A percentile compares a stretch with the other conserved stretches of the same genome.
These are phyloP conservation scores for Prorocentrum cordatum DNA, from an alignment of 169 alveolate genomes.

Conservation along the genomic window DNA sequence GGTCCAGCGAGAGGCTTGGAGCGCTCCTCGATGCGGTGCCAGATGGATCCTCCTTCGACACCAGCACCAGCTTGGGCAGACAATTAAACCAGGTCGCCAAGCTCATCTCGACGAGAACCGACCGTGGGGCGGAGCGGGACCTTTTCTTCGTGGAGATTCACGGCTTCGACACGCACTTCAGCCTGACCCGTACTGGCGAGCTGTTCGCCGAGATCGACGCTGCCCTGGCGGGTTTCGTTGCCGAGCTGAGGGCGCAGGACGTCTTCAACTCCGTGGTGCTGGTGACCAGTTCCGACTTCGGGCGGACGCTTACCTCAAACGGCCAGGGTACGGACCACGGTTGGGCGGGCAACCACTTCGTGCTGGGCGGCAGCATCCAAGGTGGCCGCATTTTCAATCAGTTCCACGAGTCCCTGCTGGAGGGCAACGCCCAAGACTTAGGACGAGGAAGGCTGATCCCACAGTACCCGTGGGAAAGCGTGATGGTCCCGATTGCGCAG, in stretches of 20 bases:
- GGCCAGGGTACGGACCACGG: constrained; percentile 29
- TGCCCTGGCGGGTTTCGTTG: neutral
- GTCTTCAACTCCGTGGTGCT: constrained; percentile 13
- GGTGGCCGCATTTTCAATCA: constrained; percentile 40
- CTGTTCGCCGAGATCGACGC: neutral
- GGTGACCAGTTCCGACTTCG: constrained; percentile 22
- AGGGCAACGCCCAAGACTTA: constrained; percentile 16
- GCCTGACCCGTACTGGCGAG: neutral
- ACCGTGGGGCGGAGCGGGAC: constrained; percentile 19
- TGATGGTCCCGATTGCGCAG: constrained; percentile 33
- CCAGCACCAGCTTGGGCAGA: too few relatives aligned
- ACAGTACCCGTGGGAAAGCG: constrained; percentile 11
- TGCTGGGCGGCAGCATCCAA: constrained; percentile 33
- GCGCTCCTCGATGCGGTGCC: too few relatives aligned
- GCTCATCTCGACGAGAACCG: too few relatives aligned
- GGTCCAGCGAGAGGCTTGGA: too few relatives aligned
- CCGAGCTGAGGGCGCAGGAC: constrained; percentile 14
- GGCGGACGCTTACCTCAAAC: constrained; percentile 28
- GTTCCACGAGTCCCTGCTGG: constrained; percentile 10
- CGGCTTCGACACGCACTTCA: constrained; percentile 2
- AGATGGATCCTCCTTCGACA: too few relatives aligned
- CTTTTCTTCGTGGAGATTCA: constrained; percentile 28
- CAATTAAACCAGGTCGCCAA: too few relatives aligned
- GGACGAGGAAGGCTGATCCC: constrained; percentile 49
- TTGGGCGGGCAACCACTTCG: constrained; percentile 30